Base-by-base conservation (phyloP, 148 eudicot species). In the Vaccinium corymbosum region DNA sequence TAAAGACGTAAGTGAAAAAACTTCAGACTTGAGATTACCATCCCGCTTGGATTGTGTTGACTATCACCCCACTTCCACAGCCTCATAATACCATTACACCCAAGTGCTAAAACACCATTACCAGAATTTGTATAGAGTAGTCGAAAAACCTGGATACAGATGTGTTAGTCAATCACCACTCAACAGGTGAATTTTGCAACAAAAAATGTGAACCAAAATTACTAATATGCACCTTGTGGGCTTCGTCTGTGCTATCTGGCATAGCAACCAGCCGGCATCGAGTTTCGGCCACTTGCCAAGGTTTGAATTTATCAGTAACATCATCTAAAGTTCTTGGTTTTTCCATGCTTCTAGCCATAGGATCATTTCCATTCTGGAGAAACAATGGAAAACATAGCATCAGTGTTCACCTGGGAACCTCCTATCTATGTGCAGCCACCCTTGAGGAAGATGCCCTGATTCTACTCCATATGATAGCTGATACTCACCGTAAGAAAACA, bases 101-200 rank as follows among this genome's bases (percentile, higher is more conserved):
- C 94, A 84, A 95, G 97, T 42, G 93, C 98, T 85, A 95, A 87
- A 84, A 95, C 20, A 35, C 94, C 98, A 81, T 87, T 88, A 80
- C 97, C 98, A 82, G 90, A 90, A 85, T 95, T 92, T 75, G 98
- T 92, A 85, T 95, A 95, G 73, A 93, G 93, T 74, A 95, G 92
- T 79, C 95, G 89, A 56, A 93, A 92, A 87, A 95, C 93, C 97
- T 95, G 80, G 68, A 87, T 8, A 68, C 42, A 81, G 6, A 71
- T 4, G 72, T 68, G 38, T 42, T 22, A 68, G 70, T 20, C 32
- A 80, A 55, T 51, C 49, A 74, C 75, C 74, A 27, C 59, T 35
- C 3, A 2, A 35, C 0, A 75, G 52, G 61, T 1, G 20, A 17
- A 49, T 59, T 25, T 7, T 46, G 76, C 35, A 56, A 57, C 53